Percentiles rank a stretch among this genome's conserved stretches.
Conservation (phyloP, 75 land plant genomes). For the Cunninghamia lanceolata region DNA sequence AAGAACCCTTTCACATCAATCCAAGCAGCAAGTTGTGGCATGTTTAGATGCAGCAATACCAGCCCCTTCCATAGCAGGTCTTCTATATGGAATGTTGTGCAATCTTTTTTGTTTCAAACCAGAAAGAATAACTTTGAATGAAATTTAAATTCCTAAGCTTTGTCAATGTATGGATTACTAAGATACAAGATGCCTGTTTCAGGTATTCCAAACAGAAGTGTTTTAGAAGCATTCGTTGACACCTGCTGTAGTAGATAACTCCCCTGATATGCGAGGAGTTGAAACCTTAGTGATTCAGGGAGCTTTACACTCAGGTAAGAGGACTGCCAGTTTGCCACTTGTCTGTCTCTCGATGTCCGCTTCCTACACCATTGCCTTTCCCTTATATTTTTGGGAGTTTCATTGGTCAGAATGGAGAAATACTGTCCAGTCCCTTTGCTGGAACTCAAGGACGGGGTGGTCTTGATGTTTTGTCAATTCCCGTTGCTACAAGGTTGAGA, state of each 20-base stretch:
- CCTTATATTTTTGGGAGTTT: conserved; percentile 65
- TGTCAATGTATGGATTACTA: neutral
- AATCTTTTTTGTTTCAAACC: neutral
- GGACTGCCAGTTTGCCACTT: conserved; percentile 52
- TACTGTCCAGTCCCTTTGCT: conserved; percentile 24
- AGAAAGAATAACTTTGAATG: neutral
- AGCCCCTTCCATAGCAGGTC: conserved; percentile 70
- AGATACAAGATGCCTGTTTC: conserved; percentile 3
- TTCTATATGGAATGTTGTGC: neutral
- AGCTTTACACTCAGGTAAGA: conserved; percentile 57
- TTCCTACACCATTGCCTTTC: conserved; percentile 89
- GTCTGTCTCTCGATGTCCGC: conserved; percentile 68
- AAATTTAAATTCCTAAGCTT: conserved; percentile 1
- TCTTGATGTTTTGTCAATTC: conserved; percentile 68
- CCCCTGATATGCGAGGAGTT: conserved; percentile 38
- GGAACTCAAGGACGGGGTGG: conserved; percentile 48
- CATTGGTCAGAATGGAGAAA: conserved; percentile 65
- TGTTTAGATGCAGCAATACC: conserved; percentile 75
- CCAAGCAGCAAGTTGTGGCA: conserved; percentile 57
- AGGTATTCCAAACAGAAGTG: conserved; percentile 22
- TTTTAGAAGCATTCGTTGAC: conserved; percentile 59
- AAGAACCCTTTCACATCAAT: conserved; percentile 53
- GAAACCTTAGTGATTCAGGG: conserved; percentile 69
- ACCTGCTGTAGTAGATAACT: conserved; percentile 49
- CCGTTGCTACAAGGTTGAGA: conserved; percentile 86